Base-by-base conservation (phyloP, 768 basidiomycete species). In the Lactifluus hygrophoroides region DNA sequence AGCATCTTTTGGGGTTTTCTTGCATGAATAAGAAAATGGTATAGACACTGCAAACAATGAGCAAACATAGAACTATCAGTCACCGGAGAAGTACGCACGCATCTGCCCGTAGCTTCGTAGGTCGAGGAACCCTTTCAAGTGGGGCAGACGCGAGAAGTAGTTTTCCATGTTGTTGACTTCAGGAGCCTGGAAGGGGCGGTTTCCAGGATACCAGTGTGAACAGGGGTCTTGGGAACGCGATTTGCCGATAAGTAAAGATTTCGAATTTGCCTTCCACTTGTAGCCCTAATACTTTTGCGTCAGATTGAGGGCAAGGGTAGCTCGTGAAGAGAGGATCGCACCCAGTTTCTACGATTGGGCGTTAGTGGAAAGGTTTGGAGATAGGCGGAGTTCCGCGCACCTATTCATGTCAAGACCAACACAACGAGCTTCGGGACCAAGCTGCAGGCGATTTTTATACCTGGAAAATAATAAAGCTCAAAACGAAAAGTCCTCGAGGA, bases 101-200 rank as follows among this genome's bases (percentile, higher is more conserved):
- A 90, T 85, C 68, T 92, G 89, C 0, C 90, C 90, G 66, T 90
- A 94, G 64, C 84, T 87, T 62, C 91, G 76, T 51, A 91, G 68
- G 70, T 92, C 89, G 32, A 91, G 57, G 69, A 89, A 92, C 2
- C 76, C 84, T 19, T 78, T 74, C 16, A 89, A 72, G 60, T 77
- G 74, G 7, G 79, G 74, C 11, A 81, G 70, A 7, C 74, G 75
- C 19, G 74, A 73, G 54, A 89, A 73, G 68, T 81, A 89, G 65
- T 85, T 83, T 3, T 85, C 84, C 57, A 93, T 78, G 59, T 82
- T 86, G 70, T 82, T 83, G 17, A 84, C 83, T 69, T 94, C 90
- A 2, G 81, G 79, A 0, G 89, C 79, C 67, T 92, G 80, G 71
- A 92, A 94, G 0, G 89, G 74, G 8, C 82, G 77, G 38, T 75